phyloP scores from a whole-genome alignment of 2,329 filamentous ascomycete genomes.

The Aquanectria penicillioides region DNA sequence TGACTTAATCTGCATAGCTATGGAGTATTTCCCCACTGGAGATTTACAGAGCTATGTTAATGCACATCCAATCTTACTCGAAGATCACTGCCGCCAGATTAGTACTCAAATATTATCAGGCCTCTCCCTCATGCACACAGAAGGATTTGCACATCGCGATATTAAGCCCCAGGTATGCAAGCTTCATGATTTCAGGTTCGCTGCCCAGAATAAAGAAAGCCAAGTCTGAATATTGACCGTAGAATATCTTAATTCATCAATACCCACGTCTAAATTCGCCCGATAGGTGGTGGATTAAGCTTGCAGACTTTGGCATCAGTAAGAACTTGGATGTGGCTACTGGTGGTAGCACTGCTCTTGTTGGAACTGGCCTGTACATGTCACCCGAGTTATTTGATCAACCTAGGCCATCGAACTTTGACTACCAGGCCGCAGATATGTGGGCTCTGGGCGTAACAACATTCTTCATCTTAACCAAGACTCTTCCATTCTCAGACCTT shows the following conservation, averaged over 20 bases:
- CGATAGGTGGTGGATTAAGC: neutral
- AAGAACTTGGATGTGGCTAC: neutral
- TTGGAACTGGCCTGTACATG: neutral
- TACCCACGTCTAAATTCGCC: neutral
- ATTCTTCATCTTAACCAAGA: neutral
- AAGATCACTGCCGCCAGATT: neutral
- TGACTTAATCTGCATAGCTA: neutral
- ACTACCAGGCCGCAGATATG: neutral
- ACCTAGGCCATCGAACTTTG: neutral
- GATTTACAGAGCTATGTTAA: neutral
- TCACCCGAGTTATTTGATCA: neutral
- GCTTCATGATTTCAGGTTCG: neutral
- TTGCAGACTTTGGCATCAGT: neutral
- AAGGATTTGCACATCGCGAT: neutral
- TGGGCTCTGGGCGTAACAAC: neutral
- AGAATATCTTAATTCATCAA: neutral
- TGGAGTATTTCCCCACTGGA: neutral
- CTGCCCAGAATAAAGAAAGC: neutral
- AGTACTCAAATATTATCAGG: neutral
- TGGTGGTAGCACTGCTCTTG: neutral
- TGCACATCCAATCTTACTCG: neutral
- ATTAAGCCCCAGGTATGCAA: neutral
- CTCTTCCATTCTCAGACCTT: neutral
- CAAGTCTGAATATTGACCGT: neutral
- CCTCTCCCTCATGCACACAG: neutral